Percentiles rank a stretch among this genome's conserved stretches.
These are phyloP conservation scores for Xerocomus potaroensis DNA, from an alignment of 768 basidiomycete genomes.

Conservation along the genomic window DNA sequence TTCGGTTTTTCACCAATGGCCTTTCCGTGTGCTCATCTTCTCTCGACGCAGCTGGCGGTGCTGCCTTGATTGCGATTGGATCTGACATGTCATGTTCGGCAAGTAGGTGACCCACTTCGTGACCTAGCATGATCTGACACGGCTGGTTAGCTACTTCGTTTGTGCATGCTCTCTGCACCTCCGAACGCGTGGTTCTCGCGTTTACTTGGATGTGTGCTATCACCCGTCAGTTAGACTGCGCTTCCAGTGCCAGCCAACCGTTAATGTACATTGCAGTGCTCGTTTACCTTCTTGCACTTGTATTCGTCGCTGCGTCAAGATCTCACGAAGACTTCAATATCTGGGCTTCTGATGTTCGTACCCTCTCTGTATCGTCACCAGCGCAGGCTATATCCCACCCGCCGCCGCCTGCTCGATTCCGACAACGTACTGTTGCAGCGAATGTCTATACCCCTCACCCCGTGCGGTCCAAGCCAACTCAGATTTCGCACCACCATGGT, in stretches of 20 bases:
- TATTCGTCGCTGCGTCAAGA: constrained; percentile 41
- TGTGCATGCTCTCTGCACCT: constrained; percentile 37
- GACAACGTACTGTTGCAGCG: constrained; percentile 32
- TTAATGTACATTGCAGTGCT: constrained; percentile 41
- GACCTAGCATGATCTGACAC: constrained; percentile 1
- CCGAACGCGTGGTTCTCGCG: constrained; percentile 51
- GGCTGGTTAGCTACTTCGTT: neutral
- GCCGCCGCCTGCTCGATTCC: constrained; percentile 32
- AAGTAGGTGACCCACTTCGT: constrained; percentile 13
- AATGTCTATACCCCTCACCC: constrained; percentile 44
- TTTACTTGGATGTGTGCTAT: constrained; percentile 54
- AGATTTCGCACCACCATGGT: constrained; percentile 30
- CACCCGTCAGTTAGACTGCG: constrained; percentile 33
- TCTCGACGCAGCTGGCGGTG: constrained; percentile 59
- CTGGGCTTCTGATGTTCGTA: constrained; percentile 49
- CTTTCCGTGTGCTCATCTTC: constrained; percentile 7
- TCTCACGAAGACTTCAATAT: constrained; percentile 43
- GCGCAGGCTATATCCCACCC: constrained; percentile 34
- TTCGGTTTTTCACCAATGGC: constrained; percentile 28
- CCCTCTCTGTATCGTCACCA: constrained; percentile 35
- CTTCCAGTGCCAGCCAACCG: neutral
- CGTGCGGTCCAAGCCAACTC: constrained; percentile 33
- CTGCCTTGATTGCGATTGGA: constrained; percentile 41
- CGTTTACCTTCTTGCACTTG: constrained; percentile 49
- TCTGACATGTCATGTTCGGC: constrained; percentile 34